Evolutionary conservation across 805 yeast species (phyloP), one percentile per base, ranked within the genome.

Genomic region (Saccharomycopsis amapae): DNA sequence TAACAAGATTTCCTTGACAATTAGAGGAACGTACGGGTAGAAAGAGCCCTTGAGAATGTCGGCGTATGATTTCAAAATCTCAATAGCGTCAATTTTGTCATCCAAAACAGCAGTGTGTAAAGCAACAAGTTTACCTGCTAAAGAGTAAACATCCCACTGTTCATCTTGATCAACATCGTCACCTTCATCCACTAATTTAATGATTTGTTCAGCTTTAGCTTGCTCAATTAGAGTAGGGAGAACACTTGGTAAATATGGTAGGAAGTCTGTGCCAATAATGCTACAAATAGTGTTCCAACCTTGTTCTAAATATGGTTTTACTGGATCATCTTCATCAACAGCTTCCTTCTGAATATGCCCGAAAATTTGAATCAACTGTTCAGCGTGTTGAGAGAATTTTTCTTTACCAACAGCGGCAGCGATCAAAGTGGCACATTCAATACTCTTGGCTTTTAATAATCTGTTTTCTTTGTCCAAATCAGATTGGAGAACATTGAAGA

Each of bases 221-320:
- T 89, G 82, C 44, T 71, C 75, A 45, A 93, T 63, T 47, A 93
- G 68, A n/a, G 96, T 89, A 23, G 97, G 97, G 59, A 93, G 72
- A 30, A 93, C 96, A 9, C 76, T 76, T 26, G 87, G 84, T 50
- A 93, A 69, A 55, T 77, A 82, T 12, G 96, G 96, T 50, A 86
- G 64, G 61, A 93, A 93, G 38, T 87, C 95, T 49, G 72, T 73
- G 20, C 96, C 95, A 33, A 90, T 70, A 42, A 90, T 77, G 55
- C 83, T 75, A 61, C 98, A 93, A 38, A 93, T 74, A 58, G 97
- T 78, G 45, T 93, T 87, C 98, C 98, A 93, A 38, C 95, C 96
- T 61, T 86, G 95, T 55, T 87, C 95, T 53, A 93, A 71, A 56
- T 86, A 89, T 39, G 85, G 75, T 55, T 77, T 84, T 15, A 93